Evolutionary conservation across 2,329 filamentous ascomycete species (phyloP), one percentile per base, ranked within the genome.

Genomic region (Claviceps sp.): DNA sequence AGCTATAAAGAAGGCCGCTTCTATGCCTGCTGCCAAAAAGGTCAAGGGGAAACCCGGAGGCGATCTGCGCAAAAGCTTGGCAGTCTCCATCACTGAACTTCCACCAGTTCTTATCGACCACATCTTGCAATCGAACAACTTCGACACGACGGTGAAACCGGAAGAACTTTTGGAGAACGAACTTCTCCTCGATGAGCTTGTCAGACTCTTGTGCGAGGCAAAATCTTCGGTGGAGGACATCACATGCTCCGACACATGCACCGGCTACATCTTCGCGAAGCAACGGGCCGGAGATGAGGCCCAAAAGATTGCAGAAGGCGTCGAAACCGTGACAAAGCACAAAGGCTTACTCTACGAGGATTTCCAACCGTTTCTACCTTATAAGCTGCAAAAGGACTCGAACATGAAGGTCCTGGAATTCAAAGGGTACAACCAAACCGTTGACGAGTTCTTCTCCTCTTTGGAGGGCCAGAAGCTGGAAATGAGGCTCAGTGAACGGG

Each of bases 401-500:
- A 70, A 74, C 0, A 78, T 83, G 23, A 77, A 80, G 3, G 80
- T 95, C 16, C 62, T 97, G 13, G 79, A 87, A 50, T 89, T 90
- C 57, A 78, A 88, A 6, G 85, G 83, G 9, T 97, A 94, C 72
- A 96, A 96, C 66, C 86, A 85, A 62, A 93, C 89, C 0, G 89
- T 95, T 0, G 93, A 98, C 63, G 88, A 95, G 58, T 98, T 96
- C 71, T 97, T 95, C 66, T 97, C 93, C 0, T 97, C 91, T 0
- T 80, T 97, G 26, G 93, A 98, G 68, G 46, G 90, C 0, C 91
- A 96, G 64, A 95, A 88, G 64, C 75, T 97, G 1, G 86, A 95
- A 65, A 94, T 88, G 1, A 79, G 82, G 50, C 70, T 97, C 4
- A 81, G 80, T 4, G 91, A 97, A 65, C 80, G 85, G 47, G 89